A percentile compares a stretch with the other conserved stretches of the same genome.
These are phyloP conservation scores for Basipetospora chlamydospora DNA, from an alignment of 2,329 filamentous ascomycete species.

Conservation along the genomic window DNA sequence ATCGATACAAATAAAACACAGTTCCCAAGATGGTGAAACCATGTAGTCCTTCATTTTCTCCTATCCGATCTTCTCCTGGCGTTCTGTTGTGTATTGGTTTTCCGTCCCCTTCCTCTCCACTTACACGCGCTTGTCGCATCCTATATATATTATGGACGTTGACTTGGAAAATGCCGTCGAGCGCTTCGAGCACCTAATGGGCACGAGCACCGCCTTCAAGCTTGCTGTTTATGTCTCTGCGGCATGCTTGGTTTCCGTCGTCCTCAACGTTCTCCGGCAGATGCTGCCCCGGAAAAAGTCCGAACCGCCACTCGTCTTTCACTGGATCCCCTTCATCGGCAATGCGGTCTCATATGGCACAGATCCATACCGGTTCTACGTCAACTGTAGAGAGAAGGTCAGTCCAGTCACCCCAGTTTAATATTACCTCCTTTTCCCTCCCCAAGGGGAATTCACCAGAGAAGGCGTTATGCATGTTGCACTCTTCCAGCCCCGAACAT, in stretches of 20 bases:
- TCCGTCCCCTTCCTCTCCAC: background rate
- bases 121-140: background rate
- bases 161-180: background rate
- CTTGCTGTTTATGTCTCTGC: background rate
- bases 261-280: constrained; percentile 11
- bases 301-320: constrained; percentile 41
- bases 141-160: background rate
- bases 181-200: background rate
- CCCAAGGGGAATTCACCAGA: too few species aligned
- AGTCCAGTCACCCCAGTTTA: constrained; percentile 4
- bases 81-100: background rate
- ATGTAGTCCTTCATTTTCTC: background rate
- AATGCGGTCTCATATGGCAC: constrained; percentile 60
- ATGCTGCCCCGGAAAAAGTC: constrained; percentile 20
- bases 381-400: constrained; percentile 50
- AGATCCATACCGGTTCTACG: constrained; percentile 55
- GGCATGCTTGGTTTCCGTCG: background rate
- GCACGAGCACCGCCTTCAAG: background rate
- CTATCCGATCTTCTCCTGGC: background rate
- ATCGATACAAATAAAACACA: background rate
- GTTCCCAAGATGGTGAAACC: background rate
- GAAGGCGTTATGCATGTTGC: too few species aligned
- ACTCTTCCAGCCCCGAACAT: too few species aligned
- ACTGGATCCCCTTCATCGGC: constrained; percentile 48
- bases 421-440: too few species aligned